Conservation (phyloP, 495 filamentous ascomycete species). For the Chaetomidium leptoderma region DNA sequence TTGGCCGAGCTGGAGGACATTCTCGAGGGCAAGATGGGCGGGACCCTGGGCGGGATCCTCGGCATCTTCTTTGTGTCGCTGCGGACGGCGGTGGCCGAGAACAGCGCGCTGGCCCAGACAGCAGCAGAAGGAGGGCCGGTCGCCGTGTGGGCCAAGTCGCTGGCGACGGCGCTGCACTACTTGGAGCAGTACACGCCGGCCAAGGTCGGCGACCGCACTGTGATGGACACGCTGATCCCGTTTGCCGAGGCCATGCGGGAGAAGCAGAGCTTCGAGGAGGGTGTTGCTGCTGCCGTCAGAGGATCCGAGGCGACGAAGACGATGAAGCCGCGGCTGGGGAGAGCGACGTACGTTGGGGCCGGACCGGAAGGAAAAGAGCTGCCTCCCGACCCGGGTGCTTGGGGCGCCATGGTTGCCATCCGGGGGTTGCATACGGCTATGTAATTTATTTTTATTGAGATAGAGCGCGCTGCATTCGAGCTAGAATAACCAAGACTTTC, state of each 20-base stretch:
- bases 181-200: slow-evolving; percentile 47
- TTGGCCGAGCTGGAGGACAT: slow-evolving; percentile 53
- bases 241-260: slow-evolving; percentile 49
- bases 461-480: too few relatives aligned
- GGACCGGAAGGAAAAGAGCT: slow-evolving; percentile 41
- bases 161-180: slow-evolving; percentile 39
- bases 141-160: slow-evolving; percentile 38
- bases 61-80: slow-evolving; percentile 57
- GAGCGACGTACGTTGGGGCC: slow-evolving; percentile 57
- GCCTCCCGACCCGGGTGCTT: slow-evolving; percentile 58
- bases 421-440: slow-evolving; percentile 40
- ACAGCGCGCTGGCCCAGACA: slow-evolving; percentile 30
- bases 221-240: slow-evolving; percentile 57
- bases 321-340: slow-evolving; percentile 53
- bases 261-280: slow-evolving; percentile 43
- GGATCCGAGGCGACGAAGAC: slow-evolving; percentile 53
- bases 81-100: slow-evolving; percentile 44
- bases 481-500: too few relatives aligned
- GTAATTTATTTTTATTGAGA: too few relatives aligned
- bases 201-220: slow-evolving; percentile 48
- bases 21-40: slow-evolving; percentile 57
- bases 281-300: slow-evolving; percentile 49
- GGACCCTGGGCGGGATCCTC: slow-evolving; percentile 57
- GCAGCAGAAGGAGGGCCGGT: slow-evolving; percentile 20
- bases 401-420: slow-evolving; percentile 57